phyloP scores from a whole-genome alignment of 1,284 basidiomycete genomes.

The Veloporphyrellus conicus region DNA sequence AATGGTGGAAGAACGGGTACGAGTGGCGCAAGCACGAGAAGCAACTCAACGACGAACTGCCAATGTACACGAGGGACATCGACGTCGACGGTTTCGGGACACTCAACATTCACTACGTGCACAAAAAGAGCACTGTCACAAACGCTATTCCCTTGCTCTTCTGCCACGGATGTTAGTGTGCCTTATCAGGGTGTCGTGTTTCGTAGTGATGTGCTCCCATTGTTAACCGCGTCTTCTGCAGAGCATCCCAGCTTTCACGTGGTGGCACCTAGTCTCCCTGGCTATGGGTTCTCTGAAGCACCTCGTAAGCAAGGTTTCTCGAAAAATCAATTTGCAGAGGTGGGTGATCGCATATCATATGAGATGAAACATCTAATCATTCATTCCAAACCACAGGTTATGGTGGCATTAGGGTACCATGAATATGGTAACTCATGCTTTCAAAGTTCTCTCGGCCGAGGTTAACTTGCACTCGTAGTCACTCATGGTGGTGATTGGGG shows the following conservation, averaged over 20 bases:
- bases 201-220: not conserved
- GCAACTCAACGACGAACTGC: constrained; percentile 37
- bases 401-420: constrained; percentile 49
- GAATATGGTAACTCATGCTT: constrained; percentile 41
- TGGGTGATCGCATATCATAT: constrained; percentile 10
- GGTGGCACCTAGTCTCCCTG: constrained; percentile 49
- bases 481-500: constrained; percentile 56
- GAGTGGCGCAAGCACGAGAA: constrained; percentile 42
- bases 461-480: constrained; percentile 30
- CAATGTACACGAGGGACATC: constrained; percentile 42
- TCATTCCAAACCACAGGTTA: constrained; percentile 19
- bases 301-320: constrained; percentile 35
- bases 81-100: constrained; percentile 35
- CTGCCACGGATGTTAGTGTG: constrained; percentile 46
- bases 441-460: not conserved
- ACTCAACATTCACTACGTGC: constrained; percentile 42
- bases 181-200: not conserved
- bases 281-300: constrained; percentile 51
- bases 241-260: constrained; percentile 56
- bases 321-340: constrained; percentile 39
- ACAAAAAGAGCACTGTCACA: constrained; percentile 33
- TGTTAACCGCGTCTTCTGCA: constrained; percentile 32
- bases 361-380: not conserved
- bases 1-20: constrained; percentile 38
- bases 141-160: constrained; percentile 44